Evolutionary conservation across 768 basidiomycete genomes (phyloP).

Genomic region (Suillus brevipes): DNA sequence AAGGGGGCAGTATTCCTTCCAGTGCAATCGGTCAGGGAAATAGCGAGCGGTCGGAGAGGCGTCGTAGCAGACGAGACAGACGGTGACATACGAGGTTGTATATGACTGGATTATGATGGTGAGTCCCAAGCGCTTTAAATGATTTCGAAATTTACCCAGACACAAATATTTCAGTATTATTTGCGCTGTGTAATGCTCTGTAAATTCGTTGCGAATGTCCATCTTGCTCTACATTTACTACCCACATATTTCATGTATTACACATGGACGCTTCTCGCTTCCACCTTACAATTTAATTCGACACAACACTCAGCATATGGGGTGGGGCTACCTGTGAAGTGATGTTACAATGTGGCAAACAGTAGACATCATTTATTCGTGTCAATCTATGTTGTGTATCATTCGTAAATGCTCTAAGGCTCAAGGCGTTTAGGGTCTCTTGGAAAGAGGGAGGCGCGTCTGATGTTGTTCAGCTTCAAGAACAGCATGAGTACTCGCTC

Average conservation of each 20-base stretch:
- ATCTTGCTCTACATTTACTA: slow-evolving; percentile 27
- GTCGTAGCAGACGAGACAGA: slow-evolving; percentile 54
- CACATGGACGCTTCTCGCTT: slow-evolving; percentile 22
- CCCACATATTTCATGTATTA: slow-evolving; percentile 19
- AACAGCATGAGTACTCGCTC: slow-evolving; percentile 98
- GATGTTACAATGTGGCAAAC: not conserved
- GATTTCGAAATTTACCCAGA: slow-evolving; percentile 10
- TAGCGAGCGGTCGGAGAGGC: slow-evolving; percentile 53
- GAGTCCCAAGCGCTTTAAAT: slow-evolving; percentile 11
- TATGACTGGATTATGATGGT: slow-evolving; percentile 15
- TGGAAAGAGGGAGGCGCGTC: slow-evolving; percentile 91
- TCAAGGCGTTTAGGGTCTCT: slow-evolving; percentile 94
- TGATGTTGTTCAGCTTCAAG: slow-evolving; percentile 94
- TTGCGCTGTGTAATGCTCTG: slow-evolving; percentile 16
- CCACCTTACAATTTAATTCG: slow-evolving; percentile 24
- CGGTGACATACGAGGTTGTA: slow-evolving; percentile 23
- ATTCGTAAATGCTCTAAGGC: slow-evolving; percentile 48
- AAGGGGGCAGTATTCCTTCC: slow-evolving; percentile 65
- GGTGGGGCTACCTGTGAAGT: slow-evolving; percentile 9
- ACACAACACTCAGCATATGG: not conserved
- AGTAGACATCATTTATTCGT: not conserved
- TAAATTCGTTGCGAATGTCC: slow-evolving; percentile 20
- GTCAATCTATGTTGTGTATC: not conserved
- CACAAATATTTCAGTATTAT: slow-evolving; percentile 14
- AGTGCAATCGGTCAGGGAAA: slow-evolving; percentile 53